A percentile compares a stretch with the other conserved stretches of the same genome.
Evolutionary conservation across 257 asterid genomes (phyloP).

Genomic region (Solanum gracilifrons): DNA sequence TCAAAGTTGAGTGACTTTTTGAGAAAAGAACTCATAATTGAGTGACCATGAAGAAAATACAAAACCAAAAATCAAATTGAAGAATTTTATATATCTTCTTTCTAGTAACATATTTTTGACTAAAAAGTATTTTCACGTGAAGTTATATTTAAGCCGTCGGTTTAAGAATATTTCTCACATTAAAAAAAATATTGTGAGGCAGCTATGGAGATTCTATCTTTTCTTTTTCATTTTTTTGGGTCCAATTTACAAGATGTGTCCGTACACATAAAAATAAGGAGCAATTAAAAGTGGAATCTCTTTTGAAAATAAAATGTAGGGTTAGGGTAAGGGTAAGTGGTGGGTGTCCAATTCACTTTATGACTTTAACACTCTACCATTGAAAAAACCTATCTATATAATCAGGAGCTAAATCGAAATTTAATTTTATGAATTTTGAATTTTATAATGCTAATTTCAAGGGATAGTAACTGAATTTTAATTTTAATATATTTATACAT

Average conservation of each 20-base stretch:
- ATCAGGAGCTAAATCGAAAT: too few species aligned
- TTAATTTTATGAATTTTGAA: too few species aligned
- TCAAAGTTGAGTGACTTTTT: too few species aligned
- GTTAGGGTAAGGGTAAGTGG: not conserved
- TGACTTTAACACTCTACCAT: not conserved
- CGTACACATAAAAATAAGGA: not conserved
- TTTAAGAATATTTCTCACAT: not conserved
- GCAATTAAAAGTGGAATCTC: not conserved
- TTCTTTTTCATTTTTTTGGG: not conserved
- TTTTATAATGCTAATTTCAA: too few species aligned
- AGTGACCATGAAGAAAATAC: not conserved
- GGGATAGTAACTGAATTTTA: too few species aligned
- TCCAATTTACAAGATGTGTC: not conserved
- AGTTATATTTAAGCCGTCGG: not conserved
- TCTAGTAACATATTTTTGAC: not conserved
- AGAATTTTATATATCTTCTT: not conserved
- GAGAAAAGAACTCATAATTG: too few species aligned
- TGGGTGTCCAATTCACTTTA: not conserved
- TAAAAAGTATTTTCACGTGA: too few species aligned
- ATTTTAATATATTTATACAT: too few species aligned
- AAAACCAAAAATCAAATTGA: not conserved
- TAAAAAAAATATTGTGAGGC: not conserved
- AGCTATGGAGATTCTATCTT: not conserved
- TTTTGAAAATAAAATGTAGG: not conserved
- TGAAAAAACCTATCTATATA: not conserved